Percentiles rank a stretch among this genome's conserved stretches.
phyloP scores from a whole-genome alignment of 306 rosid species.

The Calophaca sinica region DNA sequence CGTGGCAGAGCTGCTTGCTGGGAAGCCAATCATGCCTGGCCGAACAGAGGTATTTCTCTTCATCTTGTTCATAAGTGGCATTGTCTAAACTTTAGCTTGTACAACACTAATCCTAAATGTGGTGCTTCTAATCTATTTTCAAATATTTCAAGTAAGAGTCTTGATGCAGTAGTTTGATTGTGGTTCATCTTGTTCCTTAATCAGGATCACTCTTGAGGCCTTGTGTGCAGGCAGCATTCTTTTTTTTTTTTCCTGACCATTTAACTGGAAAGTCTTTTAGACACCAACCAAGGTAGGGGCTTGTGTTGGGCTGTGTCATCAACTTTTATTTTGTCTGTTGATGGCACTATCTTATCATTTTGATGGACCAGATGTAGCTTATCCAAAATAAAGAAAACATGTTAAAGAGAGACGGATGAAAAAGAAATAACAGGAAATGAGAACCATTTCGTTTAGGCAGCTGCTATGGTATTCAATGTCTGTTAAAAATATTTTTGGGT shows the following conservation, averaged over 20 bases:
- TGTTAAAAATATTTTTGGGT: neutral
- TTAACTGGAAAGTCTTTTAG: constrained; percentile 32
- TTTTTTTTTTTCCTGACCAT: neutral
- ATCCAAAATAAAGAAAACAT: constrained; percentile 17
- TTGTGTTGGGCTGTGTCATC: constrained; percentile 23
- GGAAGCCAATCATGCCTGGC: constrained; percentile 99
- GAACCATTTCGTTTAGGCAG: constrained; percentile 13
- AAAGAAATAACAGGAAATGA: constrained; percentile 27
- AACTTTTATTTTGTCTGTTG: constrained; percentile 37
- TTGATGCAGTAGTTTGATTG: constrained; percentile 14
- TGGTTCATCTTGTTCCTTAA: constrained; percentile 31
- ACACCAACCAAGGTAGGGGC: constrained; percentile 32
- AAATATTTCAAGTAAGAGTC: constrained; percentile 29
- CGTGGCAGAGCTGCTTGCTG: constrained; percentile 95
- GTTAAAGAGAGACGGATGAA: constrained; percentile 20
- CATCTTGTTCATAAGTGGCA: constrained; percentile 38
- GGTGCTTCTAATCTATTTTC: constrained; percentile 37
- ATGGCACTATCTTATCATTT: constrained; percentile 25
- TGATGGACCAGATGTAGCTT: constrained; percentile 12
- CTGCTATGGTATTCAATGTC: constrained; percentile 16
- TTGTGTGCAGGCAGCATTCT: neutral
- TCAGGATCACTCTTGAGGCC: constrained; percentile 21
- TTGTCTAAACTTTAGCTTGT: constrained; percentile 28
- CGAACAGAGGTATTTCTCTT: constrained; percentile 85
- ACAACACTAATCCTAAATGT: constrained; percentile 25